Evolutionary conservation across 2,329 filamentous ascomycete species (phyloP).

Genomic region (Trichoderma sp.): DNA sequence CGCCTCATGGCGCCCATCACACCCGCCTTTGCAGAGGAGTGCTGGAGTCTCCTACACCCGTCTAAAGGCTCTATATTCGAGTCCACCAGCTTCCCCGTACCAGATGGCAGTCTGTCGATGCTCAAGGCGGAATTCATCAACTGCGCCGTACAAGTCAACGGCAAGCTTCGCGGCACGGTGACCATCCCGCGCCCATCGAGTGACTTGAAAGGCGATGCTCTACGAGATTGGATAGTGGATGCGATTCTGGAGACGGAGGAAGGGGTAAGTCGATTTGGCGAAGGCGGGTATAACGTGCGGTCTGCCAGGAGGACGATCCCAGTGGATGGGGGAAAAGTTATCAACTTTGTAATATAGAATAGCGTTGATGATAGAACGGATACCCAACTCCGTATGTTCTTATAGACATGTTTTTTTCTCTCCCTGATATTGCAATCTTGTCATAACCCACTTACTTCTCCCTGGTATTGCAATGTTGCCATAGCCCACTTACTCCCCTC

Average conservation of each 20-base stretch:
- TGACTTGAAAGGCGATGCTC: slow-evolving; percentile 44
- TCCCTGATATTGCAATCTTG: not conserved
- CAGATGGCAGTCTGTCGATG: slow-evolving; percentile 53
- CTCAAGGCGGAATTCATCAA: slow-evolving; percentile 52
- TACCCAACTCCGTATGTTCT: slow-evolving; percentile 14
- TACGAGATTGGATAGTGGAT: slow-evolving; percentile 62
- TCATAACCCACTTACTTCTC: not conserved
- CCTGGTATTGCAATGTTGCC: not conserved
- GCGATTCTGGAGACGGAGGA: slow-evolving; percentile 63
- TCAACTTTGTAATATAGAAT: slow-evolving; percentile 70
- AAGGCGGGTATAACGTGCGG: slow-evolving; percentile 48
- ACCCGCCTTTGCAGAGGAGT: slow-evolving; percentile 79
- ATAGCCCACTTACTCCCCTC: not conserved
- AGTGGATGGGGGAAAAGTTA: slow-evolving; percentile 64
- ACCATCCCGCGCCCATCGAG: slow-evolving; percentile 58
- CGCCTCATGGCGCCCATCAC: slow-evolving; percentile 77
- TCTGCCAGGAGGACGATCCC: slow-evolving; percentile 66
- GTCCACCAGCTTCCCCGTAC: slow-evolving; percentile 59
- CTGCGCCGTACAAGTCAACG: slow-evolving; percentile 77
- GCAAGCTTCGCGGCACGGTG: slow-evolving; percentile 71
- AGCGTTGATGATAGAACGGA: slow-evolving; percentile 22
- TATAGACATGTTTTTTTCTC: slow-evolving; percentile 12
- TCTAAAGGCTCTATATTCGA: slow-evolving; percentile 44
- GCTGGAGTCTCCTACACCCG: slow-evolving; percentile 64
- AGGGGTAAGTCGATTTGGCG: slow-evolving; percentile 58